Evolutionary conservation across 192 early-diverging fungal species (phyloP).

Genomic region (Backusella circina): DNA sequence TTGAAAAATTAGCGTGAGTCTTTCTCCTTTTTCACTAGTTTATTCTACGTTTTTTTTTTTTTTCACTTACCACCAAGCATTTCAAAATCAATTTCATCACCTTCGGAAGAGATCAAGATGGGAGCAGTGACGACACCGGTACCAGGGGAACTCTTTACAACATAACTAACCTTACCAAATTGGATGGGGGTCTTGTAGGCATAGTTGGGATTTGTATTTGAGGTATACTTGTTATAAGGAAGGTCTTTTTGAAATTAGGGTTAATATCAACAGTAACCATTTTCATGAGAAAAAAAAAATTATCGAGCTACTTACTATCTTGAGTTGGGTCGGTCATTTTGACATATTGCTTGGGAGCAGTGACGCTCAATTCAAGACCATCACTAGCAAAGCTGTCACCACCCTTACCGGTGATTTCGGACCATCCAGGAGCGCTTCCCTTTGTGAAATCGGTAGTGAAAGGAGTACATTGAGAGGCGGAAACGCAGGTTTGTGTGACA

Average conservation of each 20-base stretch:
- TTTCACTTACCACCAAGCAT: constrained; percentile 12
- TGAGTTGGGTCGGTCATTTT: not conserved
- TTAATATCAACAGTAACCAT: not conserved
- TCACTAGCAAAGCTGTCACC: not conserved
- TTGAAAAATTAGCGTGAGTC: not conserved
- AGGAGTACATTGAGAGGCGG: not conserved
- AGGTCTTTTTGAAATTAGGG: not conserved
- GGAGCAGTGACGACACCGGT: constrained; percentile 27
- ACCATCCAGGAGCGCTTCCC: not conserved
- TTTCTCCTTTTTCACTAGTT: not conserved
- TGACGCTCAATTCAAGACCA: not conserved
- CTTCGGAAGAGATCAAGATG: constrained; percentile 21
- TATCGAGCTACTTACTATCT: not conserved
- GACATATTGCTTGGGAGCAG: not conserved
- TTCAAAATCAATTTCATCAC: constrained; percentile 54
- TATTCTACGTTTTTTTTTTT: not conserved
- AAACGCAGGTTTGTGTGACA: not conserved
- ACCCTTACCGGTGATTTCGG: not conserved
- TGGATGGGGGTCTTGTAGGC: constrained; percentile 27
- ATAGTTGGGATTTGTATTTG: constrained; percentile 24
- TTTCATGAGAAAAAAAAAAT: not conserved
- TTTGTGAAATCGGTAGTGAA: not conserved
- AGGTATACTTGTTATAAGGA: constrained; percentile 12
- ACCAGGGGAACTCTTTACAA: constrained; percentile 26
- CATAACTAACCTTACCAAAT: constrained; percentile 35